Evolutionary conservation across 495 filamentous ascomycete species (phyloP).

Genomic region (Chaetomidium leptoderma): DNA sequence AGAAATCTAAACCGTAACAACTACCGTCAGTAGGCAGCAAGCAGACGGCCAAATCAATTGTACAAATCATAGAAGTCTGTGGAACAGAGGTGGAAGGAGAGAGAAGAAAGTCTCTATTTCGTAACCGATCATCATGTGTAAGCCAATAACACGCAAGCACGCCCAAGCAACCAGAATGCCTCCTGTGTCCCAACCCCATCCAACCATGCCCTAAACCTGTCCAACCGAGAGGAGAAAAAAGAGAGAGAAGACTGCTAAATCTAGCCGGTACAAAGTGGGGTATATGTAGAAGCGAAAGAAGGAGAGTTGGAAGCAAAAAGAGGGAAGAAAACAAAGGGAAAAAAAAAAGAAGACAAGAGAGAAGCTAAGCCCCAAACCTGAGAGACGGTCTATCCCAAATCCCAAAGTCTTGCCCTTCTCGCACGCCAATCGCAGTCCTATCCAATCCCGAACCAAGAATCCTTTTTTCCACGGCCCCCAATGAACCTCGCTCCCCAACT

Average conservation of each 20-base stretch:
- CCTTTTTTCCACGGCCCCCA: not conserved
- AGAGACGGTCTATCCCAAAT: not conserved
- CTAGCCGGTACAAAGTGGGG: constrained; percentile 16
- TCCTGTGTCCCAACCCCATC: not conserved
- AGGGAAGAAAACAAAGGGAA: constrained; percentile 4
- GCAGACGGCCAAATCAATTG: not conserved
- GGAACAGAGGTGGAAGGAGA: not conserved
- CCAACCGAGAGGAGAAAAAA: not conserved
- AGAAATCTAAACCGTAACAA: not conserved
- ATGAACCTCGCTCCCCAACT: constrained; percentile 8
- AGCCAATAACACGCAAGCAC: not conserved
- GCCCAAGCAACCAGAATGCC: not conserved
- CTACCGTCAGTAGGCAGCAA: not conserved
- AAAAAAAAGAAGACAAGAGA: not conserved
- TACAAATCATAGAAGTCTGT: not conserved
- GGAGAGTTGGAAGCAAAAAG: not conserved
- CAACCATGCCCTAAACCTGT: not conserved
- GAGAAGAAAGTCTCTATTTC: not conserved
- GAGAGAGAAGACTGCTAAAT: not conserved
- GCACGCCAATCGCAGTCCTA: not conserved
- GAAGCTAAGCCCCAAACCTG: not conserved
- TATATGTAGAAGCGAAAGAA: constrained; percentile 17
- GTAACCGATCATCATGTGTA: not conserved
- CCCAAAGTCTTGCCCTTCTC: not conserved
- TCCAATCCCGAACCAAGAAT: too few relatives aligned